Base-by-base conservation (phyloP, 441 rosid species). In the Adansonia gregorii region DNA sequence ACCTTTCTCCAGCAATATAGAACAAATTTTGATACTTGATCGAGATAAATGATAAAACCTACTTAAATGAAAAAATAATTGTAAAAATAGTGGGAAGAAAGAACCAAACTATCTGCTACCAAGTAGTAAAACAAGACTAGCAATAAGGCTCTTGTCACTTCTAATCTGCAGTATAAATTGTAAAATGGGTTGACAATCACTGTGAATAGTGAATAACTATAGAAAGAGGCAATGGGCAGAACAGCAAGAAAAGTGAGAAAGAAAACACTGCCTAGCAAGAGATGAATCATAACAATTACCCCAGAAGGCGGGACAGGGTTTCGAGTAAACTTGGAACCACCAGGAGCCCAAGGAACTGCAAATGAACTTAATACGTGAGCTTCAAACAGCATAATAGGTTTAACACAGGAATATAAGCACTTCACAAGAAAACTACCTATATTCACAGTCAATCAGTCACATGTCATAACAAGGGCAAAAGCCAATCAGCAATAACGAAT, bases 311-410 rank as follows among this genome's bases (percentile, higher is more conserved):
- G 97, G 75, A 89, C 73, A 31, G 97, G 98, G 86, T 95, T 95
- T 83, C 99, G 85, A 75, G 92, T 88, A 81, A 95, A 95, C 88
- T 92, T 94, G 72, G 90, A 80, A 81, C 99, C 98, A 70, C 96
- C 98, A 78, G 98, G 99, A 88, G 99, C 98, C 98, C 99, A 95
- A 67, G 98, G 98, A 87, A 96, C 98, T 94, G 91, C 76, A 82
- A 76, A 59, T 82, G 79, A 80, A 80, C 8, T 60, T 27, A 59
- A 61, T 11, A 39, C 14, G 77, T 77, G 55, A 82, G 78, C 71
- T 45, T 74, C 56, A 59, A 43, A 24, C 27, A 3, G 5, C 11
- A 48, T 22, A 43, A 45, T 24, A 22, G 45, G 58, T 24, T 45
- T 43, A 60, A 74, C 46, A 43, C 43, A 45, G 41, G 20, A 56